phyloP scores from a whole-genome alignment of 78 protist genomes.

The Guillardia theta region DNA sequence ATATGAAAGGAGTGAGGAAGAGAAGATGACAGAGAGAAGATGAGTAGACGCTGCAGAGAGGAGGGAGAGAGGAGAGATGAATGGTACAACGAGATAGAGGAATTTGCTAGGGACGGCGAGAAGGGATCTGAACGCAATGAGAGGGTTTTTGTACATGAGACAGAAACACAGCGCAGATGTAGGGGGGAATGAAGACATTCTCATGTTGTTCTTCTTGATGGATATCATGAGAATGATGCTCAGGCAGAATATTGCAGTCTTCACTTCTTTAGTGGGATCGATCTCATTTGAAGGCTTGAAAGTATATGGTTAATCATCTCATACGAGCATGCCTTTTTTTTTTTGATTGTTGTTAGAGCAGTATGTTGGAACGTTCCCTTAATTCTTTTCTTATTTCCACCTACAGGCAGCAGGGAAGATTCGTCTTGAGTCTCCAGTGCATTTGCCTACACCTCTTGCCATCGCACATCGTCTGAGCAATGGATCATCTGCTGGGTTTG shows the following conservation, averaged over 20 bases:
- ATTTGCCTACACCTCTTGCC: neutral
- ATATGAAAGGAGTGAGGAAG: neutral
- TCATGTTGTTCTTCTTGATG: neutral
- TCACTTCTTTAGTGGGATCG: too few species aligned
- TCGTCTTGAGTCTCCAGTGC: neutral
- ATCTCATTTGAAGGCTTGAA: neutral
- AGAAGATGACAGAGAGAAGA: too few species aligned
- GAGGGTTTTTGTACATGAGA: neutral
- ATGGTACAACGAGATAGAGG: neutral
- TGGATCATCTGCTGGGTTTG: constrained; percentile 54
- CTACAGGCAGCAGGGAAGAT: neutral
- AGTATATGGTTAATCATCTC: neutral
- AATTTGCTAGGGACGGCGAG: neutral
- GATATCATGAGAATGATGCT: neutral
- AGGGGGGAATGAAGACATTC: neutral
- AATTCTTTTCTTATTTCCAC: too few species aligned
- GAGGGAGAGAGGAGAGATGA: neutral
- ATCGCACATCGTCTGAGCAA: too few species aligned
- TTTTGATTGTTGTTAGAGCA: neutral
- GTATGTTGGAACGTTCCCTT: neutral
- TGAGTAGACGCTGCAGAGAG: too few species aligned
- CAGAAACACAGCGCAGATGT: neutral
- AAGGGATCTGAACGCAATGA: neutral
- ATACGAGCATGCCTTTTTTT: neutral
- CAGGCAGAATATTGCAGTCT: too few species aligned